phyloP scores from a whole-genome alignment of 1,284 basidiomycete species.

The Anthracocystis setariae region DNA sequence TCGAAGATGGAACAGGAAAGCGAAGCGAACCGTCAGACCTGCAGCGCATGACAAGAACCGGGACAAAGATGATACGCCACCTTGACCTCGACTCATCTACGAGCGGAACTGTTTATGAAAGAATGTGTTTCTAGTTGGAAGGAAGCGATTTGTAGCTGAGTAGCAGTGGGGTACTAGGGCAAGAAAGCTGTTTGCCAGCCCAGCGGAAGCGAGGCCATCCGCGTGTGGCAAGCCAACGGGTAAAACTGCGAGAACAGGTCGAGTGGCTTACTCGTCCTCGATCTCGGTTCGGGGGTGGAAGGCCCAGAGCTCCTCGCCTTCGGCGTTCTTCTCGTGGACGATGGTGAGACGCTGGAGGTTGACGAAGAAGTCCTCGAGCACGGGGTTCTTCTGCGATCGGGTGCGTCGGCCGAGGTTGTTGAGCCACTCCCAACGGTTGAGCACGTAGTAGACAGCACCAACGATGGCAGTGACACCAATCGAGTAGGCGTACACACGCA shows the following conservation, averaged over 20 bases:
- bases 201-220: not conserved
- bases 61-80: not conserved
- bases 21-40: constrained; percentile 3
- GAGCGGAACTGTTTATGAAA: constrained; percentile 21
- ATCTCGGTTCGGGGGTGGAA: constrained; percentile 67
- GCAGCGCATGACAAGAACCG: constrained; percentile 4
- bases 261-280: constrained; percentile 61
- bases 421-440: constrained; percentile 70
- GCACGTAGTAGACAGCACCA: constrained; percentile 70
- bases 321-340: constrained; percentile 70
- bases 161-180: constrained; percentile 4
- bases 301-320: constrained; percentile 63
- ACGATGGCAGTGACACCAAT: constrained; percentile 72
- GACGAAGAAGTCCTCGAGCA: constrained; percentile 71
- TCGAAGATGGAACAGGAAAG: constrained; percentile 10
- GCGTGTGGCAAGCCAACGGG: constrained; percentile 9
- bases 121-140: constrained; percentile 49
- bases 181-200: constrained; percentile 6
- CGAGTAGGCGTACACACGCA: constrained; percentile 72
- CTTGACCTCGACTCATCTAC: constrained; percentile 8
- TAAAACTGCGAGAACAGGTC: constrained; percentile 1
- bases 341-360: constrained; percentile 72
- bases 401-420: constrained; percentile 70
- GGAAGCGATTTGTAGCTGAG: constrained; percentile 17
- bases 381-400: constrained; percentile 70